Evolutionary conservation across 352 stramenopile genomes (phyloP).

Genomic region (Plasmopara viticola): DNA sequence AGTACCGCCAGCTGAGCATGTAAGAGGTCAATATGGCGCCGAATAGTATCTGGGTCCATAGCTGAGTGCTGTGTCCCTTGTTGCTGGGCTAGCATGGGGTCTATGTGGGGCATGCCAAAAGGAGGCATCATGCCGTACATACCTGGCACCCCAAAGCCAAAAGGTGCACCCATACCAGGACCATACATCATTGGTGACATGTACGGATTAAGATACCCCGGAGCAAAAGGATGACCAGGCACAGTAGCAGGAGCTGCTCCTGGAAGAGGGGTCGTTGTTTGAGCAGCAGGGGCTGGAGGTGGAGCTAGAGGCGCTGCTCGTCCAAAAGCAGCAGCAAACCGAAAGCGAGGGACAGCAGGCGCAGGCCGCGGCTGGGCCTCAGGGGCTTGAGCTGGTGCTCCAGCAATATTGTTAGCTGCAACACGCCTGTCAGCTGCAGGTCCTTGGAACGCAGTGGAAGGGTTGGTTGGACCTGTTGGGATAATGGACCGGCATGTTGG

Average conservation of each 20-base stretch:
- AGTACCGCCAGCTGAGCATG: constrained; percentile 44
- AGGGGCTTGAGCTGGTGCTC: constrained; percentile 12
- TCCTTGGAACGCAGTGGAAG: constrained; percentile 29
- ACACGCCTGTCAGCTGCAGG: constrained; percentile 16
- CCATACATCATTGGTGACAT: constrained; percentile 59
- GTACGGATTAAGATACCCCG: constrained; percentile 46
- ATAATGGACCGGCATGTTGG: constrained; percentile 96
- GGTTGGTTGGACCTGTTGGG: constrained; percentile 51
- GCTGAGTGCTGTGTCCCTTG: constrained; percentile 16
- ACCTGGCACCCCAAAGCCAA: constrained; percentile 49
- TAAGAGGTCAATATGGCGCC: constrained; percentile 47
- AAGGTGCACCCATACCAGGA: constrained; percentile 25
- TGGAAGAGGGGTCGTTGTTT: constrained; percentile 9
- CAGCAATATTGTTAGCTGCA: constrained; percentile 15
- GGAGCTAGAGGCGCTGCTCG: constrained; percentile 17
- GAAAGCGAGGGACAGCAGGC: constrained; percentile 23
- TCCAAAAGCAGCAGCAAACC: constrained; percentile 25
- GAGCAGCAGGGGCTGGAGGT: constrained; percentile 9
- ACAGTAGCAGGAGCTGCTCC: constrained; percentile 15
- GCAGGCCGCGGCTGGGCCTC: constrained; percentile 12
- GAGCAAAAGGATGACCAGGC: constrained; percentile 28
- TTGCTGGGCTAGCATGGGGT: constrained; percentile 20
- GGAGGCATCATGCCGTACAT: constrained; percentile 51
- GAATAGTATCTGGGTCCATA: constrained; percentile 43
- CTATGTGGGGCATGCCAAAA: constrained; percentile 31